phyloP scores from a whole-genome alignment of 345 rosid species.

The Corymbia maculata region DNA sequence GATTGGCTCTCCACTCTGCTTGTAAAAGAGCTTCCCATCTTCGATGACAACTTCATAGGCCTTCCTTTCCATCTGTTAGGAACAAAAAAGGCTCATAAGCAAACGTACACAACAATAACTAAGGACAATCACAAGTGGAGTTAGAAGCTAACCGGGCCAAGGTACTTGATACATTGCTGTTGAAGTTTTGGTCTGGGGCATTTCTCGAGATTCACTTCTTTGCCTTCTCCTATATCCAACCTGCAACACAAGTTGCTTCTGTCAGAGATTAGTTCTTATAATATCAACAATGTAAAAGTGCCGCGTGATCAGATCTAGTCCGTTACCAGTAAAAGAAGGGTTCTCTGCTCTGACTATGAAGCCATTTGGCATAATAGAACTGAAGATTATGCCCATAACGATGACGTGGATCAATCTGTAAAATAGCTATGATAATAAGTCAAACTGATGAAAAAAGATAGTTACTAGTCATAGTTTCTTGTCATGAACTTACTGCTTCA shows the following conservation, averaged over 20 bases:
- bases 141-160: conserved; percentile 63
- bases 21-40: conserved; percentile 60
- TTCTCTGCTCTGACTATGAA: conserved; percentile 71
- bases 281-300: not conserved
- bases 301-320: not conserved
- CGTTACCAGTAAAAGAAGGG: conserved; percentile 96
- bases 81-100: not conserved
- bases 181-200: conserved; percentile 76
- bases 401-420: conserved; percentile 93
- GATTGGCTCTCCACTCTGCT: conserved; percentile 53
- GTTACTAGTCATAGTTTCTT: not conserved
- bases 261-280: conserved; percentile 2
- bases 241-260: conserved; percentile 23
- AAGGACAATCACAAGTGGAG: not conserved
- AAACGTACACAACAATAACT: not conserved
- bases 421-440: not conserved
- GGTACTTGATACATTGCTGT: conserved; percentile 92
- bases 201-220: conserved; percentile 69
- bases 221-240: conserved; percentile 97
- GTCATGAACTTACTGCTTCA: conserved; percentile 67
- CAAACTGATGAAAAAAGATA: not conserved
- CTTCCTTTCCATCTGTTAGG: conserved; percentile 71
- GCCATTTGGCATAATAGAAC: conserved; percentile 68
- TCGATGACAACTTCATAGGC: conserved; percentile 63
- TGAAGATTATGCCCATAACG: conserved; percentile 93